phyloP scores from a whole-genome alignment of 257 asterid genomes.

The Eucommia ulmoides region DNA sequence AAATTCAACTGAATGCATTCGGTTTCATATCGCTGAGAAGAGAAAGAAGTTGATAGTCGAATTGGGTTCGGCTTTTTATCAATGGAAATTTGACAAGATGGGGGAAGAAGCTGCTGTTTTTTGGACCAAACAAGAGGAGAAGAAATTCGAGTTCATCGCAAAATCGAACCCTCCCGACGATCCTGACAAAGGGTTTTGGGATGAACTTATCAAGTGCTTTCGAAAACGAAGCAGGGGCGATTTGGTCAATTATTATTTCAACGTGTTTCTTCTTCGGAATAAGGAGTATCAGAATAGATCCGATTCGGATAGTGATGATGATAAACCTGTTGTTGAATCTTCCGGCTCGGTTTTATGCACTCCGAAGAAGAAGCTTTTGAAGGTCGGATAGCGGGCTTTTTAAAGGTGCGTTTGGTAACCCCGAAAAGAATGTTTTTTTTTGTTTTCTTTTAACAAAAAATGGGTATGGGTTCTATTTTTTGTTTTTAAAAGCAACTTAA shows the following conservation, averaged over 20 bases:
- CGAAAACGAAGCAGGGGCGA: conserved; percentile 32
- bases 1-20: conserved; percentile 41
- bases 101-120: conserved; percentile 45
- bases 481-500: no score
- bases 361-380: not conserved
- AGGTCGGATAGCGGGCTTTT: not conserved
- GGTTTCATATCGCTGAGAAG: conserved; percentile 40
- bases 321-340: conserved; percentile 35
- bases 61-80: conserved; percentile 39
- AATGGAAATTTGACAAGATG: conserved; percentile 32
- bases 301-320: conserved; percentile 68
- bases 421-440: no score
- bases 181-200: conserved; percentile 33
- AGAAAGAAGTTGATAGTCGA: conserved; percentile 37
- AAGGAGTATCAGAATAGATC: conserved; percentile 62
- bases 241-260: conserved; percentile 56
- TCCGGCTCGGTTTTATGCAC: not conserved
- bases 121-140: conserved; percentile 46
- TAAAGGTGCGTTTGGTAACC: no score
- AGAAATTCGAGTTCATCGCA: conserved; percentile 28
- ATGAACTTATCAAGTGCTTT: conserved; percentile 34
- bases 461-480: no score
- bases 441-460: no score
- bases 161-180: conserved; percentile 30
- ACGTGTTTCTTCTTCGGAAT: conserved; percentile 45